phyloP scores from a whole-genome alignment of 345 rosid genomes.

The Brassica carinata region DNA sequence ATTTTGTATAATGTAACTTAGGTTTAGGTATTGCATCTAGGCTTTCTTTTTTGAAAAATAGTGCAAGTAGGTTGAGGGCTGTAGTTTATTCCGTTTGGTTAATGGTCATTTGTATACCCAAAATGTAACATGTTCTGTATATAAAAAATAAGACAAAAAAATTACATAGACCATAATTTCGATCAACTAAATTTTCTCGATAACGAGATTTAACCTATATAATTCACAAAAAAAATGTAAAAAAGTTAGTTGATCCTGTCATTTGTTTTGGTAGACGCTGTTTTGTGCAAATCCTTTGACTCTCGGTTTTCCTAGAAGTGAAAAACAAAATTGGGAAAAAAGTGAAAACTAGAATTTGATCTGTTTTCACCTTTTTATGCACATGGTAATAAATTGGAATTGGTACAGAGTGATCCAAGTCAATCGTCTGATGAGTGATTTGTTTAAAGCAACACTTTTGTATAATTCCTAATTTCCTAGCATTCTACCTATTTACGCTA shows the following conservation, averaged over 20 bases:
- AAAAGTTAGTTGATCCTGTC: too few species aligned
- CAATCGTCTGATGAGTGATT: too few species aligned
- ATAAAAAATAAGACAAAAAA: conserved; percentile 9
- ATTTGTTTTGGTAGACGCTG: neutral
- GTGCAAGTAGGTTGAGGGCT: neutral
- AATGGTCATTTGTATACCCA: conserved; percentile 13
- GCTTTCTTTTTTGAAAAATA: too few species aligned
- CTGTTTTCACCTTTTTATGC: too few species aligned
- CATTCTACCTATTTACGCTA: too few species aligned
- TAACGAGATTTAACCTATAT: conserved; percentile 20
- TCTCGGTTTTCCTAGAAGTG: neutral
- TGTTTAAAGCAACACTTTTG: too few species aligned
- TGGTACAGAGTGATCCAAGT: too few species aligned
- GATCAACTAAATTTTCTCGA: conserved; percentile 4
- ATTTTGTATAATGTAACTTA: neutral
- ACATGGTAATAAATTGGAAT: too few species aligned
- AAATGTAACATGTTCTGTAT: neutral
- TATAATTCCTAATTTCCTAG: too few species aligned
- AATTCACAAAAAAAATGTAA: neutral
- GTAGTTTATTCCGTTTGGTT: neutral
- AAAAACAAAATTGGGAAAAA: neutral
- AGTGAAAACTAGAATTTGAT: neutral
- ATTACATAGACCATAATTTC: neutral
- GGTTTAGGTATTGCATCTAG: too few species aligned
- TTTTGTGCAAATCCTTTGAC: neutral